phyloP scores from a whole-genome alignment of 1,284 basidiomycete genomes.

The Leccinum subspadiceum region DNA sequence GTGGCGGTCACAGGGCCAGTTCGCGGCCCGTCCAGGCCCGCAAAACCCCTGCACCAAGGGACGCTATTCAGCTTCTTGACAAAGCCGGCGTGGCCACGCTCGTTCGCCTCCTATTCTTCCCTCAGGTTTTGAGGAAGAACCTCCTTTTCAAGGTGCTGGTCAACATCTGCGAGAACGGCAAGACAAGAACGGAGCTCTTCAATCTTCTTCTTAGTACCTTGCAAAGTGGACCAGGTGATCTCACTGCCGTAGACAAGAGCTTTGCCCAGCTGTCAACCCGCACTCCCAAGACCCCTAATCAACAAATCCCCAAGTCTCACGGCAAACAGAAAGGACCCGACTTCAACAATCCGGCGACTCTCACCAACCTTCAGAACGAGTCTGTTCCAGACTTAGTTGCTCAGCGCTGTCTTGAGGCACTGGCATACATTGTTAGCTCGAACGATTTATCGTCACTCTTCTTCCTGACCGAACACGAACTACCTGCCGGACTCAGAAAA shows the following conservation, averaged over 20 bases:
- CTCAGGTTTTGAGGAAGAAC: conserved; percentile 85
- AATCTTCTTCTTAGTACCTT: conserved; percentile 90
- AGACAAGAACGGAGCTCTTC: conserved; percentile 90
- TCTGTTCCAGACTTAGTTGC: conserved; percentile 89
- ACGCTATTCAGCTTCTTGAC: conserved; percentile 94
- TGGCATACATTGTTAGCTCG: conserved; percentile 80
- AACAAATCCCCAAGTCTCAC: conserved; percentile 62
- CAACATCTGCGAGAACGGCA: conserved; percentile 94
- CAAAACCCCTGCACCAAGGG: conserved; percentile 61
- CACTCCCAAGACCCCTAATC: conserved; percentile 52
- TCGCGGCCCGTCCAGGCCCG: conserved; percentile 40
- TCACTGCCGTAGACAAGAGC: conserved; percentile 89
- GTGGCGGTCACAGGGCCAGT: conserved; percentile 35
- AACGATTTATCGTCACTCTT: conserved; percentile 85
- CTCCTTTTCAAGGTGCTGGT: conserved; percentile 88
- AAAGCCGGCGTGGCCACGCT: conserved; percentile 88
- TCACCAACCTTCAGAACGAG: conserved; percentile 73
- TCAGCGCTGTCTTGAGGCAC: conserved; percentile 87
- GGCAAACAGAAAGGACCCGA: conserved; percentile 69
- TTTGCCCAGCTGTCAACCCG: conserved; percentile 90
- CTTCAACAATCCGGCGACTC: conserved; percentile 48
- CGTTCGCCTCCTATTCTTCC: conserved; percentile 94
- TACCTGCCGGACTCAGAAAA: conserved; percentile 72
- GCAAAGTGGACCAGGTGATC: conserved; percentile 92
- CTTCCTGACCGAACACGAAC: conserved; percentile 93